phyloP scores from a whole-genome alignment of 1,284 basidiomycete species.

The Ustanciosporium gigantosporum region DNA sequence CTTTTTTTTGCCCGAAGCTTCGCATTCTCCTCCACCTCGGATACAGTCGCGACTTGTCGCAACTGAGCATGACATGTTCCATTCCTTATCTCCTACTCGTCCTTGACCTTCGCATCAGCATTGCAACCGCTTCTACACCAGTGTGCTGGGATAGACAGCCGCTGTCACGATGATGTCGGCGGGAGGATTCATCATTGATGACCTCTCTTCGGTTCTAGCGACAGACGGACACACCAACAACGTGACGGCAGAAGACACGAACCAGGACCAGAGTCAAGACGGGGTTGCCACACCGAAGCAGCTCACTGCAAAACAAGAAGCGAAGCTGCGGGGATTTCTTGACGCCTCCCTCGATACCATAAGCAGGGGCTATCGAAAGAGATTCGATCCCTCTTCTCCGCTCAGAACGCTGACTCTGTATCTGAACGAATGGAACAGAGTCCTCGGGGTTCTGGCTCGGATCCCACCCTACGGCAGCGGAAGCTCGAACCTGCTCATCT shows the following conservation, averaged over 20 bases:
- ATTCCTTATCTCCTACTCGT: too few relatives aligned
- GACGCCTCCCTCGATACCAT: conserved; percentile 41
- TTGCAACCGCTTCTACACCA: too few relatives aligned
- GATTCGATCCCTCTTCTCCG: conserved; percentile 35
- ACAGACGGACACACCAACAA: neutral
- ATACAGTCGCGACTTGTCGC: too few relatives aligned
- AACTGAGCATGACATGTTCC: too few relatives aligned
- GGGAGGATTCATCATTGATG: conserved; percentile 35
- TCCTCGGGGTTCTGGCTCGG: conserved; percentile 35
- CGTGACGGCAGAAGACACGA: too few relatives aligned
- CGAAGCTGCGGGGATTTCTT: conserved; percentile 41
- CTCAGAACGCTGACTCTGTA: conserved; percentile 33
- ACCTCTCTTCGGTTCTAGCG: conserved; percentile 22
- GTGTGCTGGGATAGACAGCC: too few relatives aligned
- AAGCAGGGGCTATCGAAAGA: conserved; percentile 39
- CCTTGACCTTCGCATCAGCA: too few relatives aligned
- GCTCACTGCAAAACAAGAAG: conserved; percentile 41
- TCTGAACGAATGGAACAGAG: conserved; percentile 25
- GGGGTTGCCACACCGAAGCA: conserved; percentile 21
- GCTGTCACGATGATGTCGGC: conserved; percentile 15
- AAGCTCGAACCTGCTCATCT: conserved; percentile 41
- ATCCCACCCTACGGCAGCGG: conserved; percentile 43
- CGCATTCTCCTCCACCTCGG: too few relatives aligned
- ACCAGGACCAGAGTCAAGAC: conserved; percentile 1
- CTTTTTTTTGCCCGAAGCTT: too few relatives aligned